Percentiles rank a stretch among this genome's conserved stretches.
Evolutionary conservation across 2,329 filamentous ascomycete species (phyloP).

Genomic region (Reticulascus tulasneorum): DNA sequence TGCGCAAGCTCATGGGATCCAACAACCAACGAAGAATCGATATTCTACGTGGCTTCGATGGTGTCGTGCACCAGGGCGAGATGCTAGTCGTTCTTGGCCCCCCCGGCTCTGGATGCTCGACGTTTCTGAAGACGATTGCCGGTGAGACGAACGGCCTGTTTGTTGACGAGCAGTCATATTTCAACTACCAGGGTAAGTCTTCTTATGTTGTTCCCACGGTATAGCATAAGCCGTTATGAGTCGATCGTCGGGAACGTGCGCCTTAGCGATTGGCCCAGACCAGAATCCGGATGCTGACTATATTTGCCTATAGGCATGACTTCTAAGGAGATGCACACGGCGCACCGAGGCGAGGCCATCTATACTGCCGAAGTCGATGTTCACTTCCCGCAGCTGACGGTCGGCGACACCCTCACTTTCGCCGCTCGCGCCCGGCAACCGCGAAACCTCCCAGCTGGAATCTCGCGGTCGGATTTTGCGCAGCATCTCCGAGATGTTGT

Average conservation of each 20-base stretch:
- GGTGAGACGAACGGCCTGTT: conserved; percentile 79
- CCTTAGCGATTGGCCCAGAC: too few species aligned
- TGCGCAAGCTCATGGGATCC: conserved; percentile 47
- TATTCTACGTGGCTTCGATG: conserved; percentile 65
- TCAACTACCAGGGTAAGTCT: conserved; percentile 73
- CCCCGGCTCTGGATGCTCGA: conserved; percentile 73
- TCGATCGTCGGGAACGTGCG: too few species aligned
- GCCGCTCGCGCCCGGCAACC: conserved; percentile 68
- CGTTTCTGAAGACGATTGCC: conserved; percentile 78
- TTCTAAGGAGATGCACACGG: conserved; percentile 69
- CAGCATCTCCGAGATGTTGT: conserved; percentile 65
- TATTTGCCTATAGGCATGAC: conserved; percentile 52
- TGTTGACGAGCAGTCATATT: conserved; percentile 64
- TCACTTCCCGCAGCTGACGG: conserved; percentile 72
- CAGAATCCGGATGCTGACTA: conserved; percentile 12
- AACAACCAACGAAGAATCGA: conserved; percentile 56
- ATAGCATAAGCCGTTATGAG: too few species aligned
- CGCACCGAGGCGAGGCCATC: conserved; percentile 80
- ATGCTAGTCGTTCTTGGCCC: conserved; percentile 74
- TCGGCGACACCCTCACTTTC: conserved; percentile 76
- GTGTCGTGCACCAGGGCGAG: conserved; percentile 65
- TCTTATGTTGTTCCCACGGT: neutral
- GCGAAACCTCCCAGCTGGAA: conserved; percentile 54
- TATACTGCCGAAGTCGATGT: conserved; percentile 83
- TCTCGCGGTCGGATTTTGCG: conserved; percentile 51